A percentile compares a stretch with the other conserved stretches of the same genome.
Conservation (phyloP, 2,329 filamentous ascomycete genomes). For the Pyricularia sp. region DNA sequence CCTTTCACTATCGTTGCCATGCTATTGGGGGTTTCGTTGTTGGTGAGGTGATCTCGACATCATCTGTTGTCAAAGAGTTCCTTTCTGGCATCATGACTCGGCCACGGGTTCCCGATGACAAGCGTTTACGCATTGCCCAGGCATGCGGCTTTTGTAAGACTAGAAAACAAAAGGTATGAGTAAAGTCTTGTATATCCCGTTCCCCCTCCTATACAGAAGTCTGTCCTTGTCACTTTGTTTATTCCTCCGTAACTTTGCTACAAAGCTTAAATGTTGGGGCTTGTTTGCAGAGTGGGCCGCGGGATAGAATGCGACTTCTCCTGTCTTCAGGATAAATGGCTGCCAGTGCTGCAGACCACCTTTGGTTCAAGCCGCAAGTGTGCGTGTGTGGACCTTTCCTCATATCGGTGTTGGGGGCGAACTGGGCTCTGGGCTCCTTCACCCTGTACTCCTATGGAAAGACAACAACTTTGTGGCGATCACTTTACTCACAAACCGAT, state of each 20-base stretch:
- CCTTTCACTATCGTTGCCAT: neutral
- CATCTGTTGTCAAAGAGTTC: neutral
- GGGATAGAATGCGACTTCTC: neutral
- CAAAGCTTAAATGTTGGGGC: neutral
- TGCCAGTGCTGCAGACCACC: neutral
- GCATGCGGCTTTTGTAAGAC: constrained; percentile 58
- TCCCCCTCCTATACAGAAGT: neutral
- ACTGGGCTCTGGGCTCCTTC: neutral
- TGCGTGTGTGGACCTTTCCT: neutral
- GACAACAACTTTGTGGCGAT: neutral
- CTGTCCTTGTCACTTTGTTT: neutral
- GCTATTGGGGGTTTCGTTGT: neutral
- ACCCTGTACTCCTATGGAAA: neutral
- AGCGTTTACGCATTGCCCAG: constrained; percentile 52
- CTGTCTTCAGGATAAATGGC: neutral
- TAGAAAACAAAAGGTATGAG: constrained; percentile 51
- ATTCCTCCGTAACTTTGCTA: neutral
- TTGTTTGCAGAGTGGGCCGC: neutral
- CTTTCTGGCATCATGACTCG: constrained; percentile 31
- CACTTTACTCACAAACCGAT: neutral
- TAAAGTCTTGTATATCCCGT: neutral
- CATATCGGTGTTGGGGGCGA: neutral
- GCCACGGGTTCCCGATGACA: constrained; percentile 46
- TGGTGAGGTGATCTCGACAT: neutral
- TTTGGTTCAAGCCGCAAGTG: neutral